Conservation (phyloP, 2,329 filamentous ascomycete genomes). For the Pseudocercospora ulei region DNA sequence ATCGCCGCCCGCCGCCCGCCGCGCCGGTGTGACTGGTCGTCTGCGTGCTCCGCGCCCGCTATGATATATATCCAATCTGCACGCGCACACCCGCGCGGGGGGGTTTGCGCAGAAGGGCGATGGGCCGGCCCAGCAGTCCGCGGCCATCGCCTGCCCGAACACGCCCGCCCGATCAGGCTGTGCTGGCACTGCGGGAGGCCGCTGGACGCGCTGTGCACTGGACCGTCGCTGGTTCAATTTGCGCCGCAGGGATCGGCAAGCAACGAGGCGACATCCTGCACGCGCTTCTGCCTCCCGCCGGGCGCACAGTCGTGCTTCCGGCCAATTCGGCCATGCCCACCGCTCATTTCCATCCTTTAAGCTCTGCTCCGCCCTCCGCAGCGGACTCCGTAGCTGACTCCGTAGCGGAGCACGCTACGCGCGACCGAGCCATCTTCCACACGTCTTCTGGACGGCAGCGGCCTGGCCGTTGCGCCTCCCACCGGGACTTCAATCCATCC, state of each 20-base stretch:
- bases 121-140: background rate
- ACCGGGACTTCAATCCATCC: no score
- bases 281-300: constrained; percentile 3
- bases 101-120: constrained; percentile 2
- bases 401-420: background rate
- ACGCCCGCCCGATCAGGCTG: constrained; percentile 2
- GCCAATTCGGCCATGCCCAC: background rate
- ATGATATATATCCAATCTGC: background rate
- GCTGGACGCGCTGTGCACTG: constrained; percentile 2
- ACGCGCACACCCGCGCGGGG: background rate
- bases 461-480: background rate
- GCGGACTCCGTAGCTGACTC: no score
- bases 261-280: background rate
- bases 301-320: background rate
- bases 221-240: constrained; percentile 3
- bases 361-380: background rate
- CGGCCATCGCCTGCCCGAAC: background rate
- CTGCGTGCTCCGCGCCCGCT: background rate
- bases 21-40: background rate
- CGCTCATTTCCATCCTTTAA: background rate
- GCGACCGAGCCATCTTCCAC: background rate
- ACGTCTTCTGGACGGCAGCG: background rate
- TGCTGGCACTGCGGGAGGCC: background rate
- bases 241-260: constrained; percentile 7
- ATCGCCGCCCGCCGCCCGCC: background rate